Evolutionary conservation across 1,139 yeast species (phyloP), one percentile per base, ranked within the genome.

Genomic region (Scheffersomyces stambukii): DNA sequence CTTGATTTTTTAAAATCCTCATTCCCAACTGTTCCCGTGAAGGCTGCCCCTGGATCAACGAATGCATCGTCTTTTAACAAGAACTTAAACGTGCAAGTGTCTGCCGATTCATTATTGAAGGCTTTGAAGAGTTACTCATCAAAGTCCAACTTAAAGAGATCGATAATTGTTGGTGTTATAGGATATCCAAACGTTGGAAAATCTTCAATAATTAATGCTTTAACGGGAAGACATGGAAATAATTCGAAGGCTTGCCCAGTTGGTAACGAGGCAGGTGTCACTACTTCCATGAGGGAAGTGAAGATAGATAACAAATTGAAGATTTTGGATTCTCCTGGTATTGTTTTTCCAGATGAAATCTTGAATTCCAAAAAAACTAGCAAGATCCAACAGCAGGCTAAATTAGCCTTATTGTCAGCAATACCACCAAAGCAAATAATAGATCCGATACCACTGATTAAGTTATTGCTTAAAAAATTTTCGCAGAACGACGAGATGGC

Each of bases 261-360:
- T 19, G 99, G 98, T 25, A 93, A 94, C 48, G 93, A 84, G 60
- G 97, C 99, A 4, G 98, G 98, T 54, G 91, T 91, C 21, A 91
- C 98, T 17, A 89, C 96, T 1, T 68, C 91, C 3, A 66, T 91
- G 55, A 77, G 96, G 60, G 95, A 88, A 57, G 88, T 91, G 36
- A 91, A 91, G 60, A 75, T 91, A 38, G 98, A 91, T 54, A 82
- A 79, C 51, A 88, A 88, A 57, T 72, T 91, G 45, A 85, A 83
- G 57, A 71, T 91, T 39, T 70, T 91, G 51, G 98, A 91, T 57
- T 86, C 96, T 28, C 98, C 98, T 28, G 98, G 98, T 52, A 91
- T 91, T 41, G 96, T 93, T 23, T 91, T 91, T 77, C 97, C 98
- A 25, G 77, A 80, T 37, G 70, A 64, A 39, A 71, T 73, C 37